A percentile compares a stretch with the other conserved stretches of the same genome.
phyloP scores from a whole-genome alignment of 495 filamentous ascomycete genomes.

The Viridothelium virens region DNA sequence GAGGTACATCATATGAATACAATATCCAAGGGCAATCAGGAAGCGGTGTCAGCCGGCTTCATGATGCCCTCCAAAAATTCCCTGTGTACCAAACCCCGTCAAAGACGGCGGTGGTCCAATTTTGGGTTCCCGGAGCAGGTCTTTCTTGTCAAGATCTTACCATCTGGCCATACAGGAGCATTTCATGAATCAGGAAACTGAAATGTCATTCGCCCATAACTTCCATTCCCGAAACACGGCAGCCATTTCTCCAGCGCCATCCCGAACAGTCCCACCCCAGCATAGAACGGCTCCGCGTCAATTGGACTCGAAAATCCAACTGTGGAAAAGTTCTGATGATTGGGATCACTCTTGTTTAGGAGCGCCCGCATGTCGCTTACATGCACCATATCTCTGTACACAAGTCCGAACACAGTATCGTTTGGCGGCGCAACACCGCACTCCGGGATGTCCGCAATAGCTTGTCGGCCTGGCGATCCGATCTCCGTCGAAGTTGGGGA shows the following conservation, averaged over 20 bases:
- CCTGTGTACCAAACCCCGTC: neutral
- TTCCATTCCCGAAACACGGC: slow-evolving; percentile 15
- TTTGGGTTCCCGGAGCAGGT: neutral
- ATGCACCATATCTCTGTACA: slow-evolving; percentile 20
- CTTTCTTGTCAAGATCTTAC: too few species aligned
- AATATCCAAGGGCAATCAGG: neutral
- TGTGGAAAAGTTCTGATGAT: slow-evolving; percentile 21
- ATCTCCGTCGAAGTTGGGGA: slow-evolving; percentile 30
- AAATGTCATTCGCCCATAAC: slow-evolving; percentile 15
- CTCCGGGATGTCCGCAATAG: slow-evolving; percentile 13
- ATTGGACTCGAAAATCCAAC: slow-evolving; percentile 19
- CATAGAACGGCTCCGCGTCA: slow-evolving; percentile 17
- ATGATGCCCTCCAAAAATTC: too few species aligned
- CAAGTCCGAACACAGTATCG: slow-evolving; percentile 15
- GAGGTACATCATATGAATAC: neutral
- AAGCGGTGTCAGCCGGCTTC: neutral
- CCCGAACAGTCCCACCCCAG: slow-evolving; percentile 18
- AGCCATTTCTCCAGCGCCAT: slow-evolving; percentile 19
- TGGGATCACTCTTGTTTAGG: slow-evolving; percentile 20
- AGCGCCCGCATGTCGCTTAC: slow-evolving; percentile 19
- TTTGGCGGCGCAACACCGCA: slow-evolving; percentile 16
- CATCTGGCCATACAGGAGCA: neutral
- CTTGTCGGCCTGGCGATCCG: slow-evolving; percentile 14
- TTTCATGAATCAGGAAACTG: slow-evolving; percentile 15
- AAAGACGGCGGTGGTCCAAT: neutral